Percentiles rank a stretch among this genome's conserved stretches.
phyloP scores from a whole-genome alignment of 371 early-diverging fungal species.

The Zopfochytrium polystomum region DNA sequence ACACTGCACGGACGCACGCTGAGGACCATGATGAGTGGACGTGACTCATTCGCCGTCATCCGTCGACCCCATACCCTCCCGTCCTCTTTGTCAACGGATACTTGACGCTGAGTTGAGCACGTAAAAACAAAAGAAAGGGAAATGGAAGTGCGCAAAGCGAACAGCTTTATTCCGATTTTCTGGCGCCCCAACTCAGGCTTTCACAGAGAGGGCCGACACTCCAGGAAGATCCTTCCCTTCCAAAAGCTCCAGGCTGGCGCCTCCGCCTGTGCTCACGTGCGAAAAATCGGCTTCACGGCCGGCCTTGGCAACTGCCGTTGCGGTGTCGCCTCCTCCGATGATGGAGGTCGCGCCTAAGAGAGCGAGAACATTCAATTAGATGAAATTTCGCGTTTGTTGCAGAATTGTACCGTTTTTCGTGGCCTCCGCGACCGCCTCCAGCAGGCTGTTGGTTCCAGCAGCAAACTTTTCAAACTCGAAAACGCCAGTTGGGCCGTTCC shows the following conservation, averaged over 20 bases:
- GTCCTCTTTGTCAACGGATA: too few relatives aligned
- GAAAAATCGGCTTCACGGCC: constrained; percentile 79
- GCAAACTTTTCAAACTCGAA: constrained; percentile 96
- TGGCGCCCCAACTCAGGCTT: too few relatives aligned
- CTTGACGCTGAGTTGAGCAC: too few relatives aligned
- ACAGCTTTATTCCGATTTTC: too few relatives aligned
- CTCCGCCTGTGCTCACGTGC: constrained; percentile 98
- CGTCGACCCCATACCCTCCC: too few relatives aligned
- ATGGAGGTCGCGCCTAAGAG: constrained; percentile 50
- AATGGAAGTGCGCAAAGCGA: too few relatives aligned
- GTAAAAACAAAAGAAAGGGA: too few relatives aligned
- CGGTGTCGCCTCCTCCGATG: constrained; percentile 97
- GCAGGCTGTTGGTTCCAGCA: constrained; percentile 78
- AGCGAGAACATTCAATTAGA: too few relatives aligned
- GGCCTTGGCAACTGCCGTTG: constrained; percentile 94
- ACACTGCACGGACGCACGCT: too few relatives aligned
- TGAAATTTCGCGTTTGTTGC: too few relatives aligned
- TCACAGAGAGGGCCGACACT: constrained; percentile 83
- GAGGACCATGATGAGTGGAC: too few relatives aligned
- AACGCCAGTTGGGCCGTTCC: constrained; percentile 99
- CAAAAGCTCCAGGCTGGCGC: constrained; percentile 93
- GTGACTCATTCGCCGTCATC: too few relatives aligned
- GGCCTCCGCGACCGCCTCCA: constrained; percentile 83
- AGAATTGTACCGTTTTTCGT: constrained; percentile 72
- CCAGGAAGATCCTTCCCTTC: constrained; percentile 87